Conservation (phyloP, 148 eudicot genomes). For the Rhododendron griersonianum region DNA sequence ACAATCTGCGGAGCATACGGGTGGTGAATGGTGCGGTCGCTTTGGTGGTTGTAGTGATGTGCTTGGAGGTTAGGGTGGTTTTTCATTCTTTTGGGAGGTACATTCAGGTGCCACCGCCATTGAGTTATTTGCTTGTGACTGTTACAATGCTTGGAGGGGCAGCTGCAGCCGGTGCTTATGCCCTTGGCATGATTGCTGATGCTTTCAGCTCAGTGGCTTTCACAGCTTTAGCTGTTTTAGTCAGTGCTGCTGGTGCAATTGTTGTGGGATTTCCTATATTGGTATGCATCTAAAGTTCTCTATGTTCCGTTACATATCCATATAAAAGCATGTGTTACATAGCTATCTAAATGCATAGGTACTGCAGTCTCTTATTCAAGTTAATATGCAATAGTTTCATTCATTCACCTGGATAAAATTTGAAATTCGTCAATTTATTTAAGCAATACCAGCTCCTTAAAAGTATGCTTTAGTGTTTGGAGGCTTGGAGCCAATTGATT, state of each 20-base stretch:
- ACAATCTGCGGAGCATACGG: slow-evolving; percentile 54
- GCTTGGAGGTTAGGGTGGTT: slow-evolving; percentile 80
- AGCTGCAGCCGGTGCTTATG: slow-evolving; percentile 69
- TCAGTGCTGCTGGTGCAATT: slow-evolving; percentile 82
- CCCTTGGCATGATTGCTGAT: slow-evolving; percentile 75
- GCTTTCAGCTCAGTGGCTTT: slow-evolving; percentile 60
- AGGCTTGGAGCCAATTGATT: background rate
- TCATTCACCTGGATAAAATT: background rate
- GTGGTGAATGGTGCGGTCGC: slow-evolving; percentile 75
- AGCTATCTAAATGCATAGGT: background rate
- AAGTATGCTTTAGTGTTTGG: background rate
- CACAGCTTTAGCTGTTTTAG: slow-evolving; percentile 63
- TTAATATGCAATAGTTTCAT: background rate
- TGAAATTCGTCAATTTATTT: background rate
- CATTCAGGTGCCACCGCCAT: slow-evolving; percentile 89
- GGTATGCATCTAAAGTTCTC: slow-evolving; percentile 44
- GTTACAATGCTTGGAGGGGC: slow-evolving; percentile 92
- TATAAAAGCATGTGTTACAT: background rate
- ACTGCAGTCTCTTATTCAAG: background rate
- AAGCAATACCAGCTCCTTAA: background rate
- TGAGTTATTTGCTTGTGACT: slow-evolving; percentile 71
- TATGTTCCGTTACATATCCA: background rate
- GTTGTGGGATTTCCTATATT: slow-evolving; percentile 82
- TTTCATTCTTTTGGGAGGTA: slow-evolving; percentile 87
- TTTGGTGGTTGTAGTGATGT: slow-evolving; percentile 63